Conservation (phyloP, 768 basidiomycete species). For the Podaxis carcinomalis region DNA sequence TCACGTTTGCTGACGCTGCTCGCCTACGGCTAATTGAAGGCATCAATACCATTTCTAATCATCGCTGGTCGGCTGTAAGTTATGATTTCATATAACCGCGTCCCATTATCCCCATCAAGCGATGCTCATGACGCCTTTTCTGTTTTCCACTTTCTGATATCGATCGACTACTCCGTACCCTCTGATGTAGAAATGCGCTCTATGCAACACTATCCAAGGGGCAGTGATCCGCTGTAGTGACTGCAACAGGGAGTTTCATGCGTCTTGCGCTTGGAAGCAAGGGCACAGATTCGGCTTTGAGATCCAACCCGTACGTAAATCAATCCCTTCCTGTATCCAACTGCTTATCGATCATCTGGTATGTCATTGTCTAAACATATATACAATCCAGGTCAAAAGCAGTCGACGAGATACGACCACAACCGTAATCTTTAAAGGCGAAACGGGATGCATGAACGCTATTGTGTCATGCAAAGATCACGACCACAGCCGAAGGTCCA, state of each 20-base stretch:
- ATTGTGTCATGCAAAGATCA: conserved; percentile 80
- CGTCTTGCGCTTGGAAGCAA: conserved; percentile 85
- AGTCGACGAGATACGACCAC: conserved; percentile 65
- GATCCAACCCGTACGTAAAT: conserved; percentile 64
- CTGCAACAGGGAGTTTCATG: conserved; percentile 78
- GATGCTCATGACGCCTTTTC: not conserved
- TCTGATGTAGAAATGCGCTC: conserved; percentile 54
- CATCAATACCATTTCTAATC: conserved; percentile 63
- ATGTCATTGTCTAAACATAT: not conserved
- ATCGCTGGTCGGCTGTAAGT: conserved; percentile 74
- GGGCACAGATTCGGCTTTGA: conserved; percentile 91
- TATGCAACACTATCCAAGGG: conserved; percentile 72
- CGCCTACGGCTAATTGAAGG: conserved; percentile 83
- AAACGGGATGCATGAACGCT: conserved; percentile 74
- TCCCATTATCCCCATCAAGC: not conserved
- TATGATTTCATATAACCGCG: conserved; percentile 12
- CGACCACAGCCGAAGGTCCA: conserved; percentile 53
- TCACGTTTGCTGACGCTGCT: conserved; percentile 74
- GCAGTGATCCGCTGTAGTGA: conserved; percentile 83
- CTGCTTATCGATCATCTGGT: not conserved
- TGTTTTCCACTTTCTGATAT: not conserved
- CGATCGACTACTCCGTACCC: not conserved
- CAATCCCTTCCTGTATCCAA: not conserved
- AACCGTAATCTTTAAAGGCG: conserved; percentile 71
- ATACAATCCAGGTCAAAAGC: conserved; percentile 59